Base-by-base conservation (phyloP, 257 asterid genomes). In the Nicotiana obtusifolia region DNA sequence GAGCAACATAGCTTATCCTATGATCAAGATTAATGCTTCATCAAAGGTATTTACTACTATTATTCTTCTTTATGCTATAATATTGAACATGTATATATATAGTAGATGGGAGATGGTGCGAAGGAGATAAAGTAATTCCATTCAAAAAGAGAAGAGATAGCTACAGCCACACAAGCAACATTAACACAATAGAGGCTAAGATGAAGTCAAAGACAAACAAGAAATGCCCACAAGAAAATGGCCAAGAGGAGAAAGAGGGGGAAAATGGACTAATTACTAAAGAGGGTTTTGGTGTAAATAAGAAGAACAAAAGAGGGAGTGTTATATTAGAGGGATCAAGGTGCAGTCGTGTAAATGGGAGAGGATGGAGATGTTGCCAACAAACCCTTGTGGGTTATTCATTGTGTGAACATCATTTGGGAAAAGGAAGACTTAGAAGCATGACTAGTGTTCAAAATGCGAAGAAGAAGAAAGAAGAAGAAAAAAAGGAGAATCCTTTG, bases 361-460 rank as follows among this genome's bases (percentile, higher is more conserved):
- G 97, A 76, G 97, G 97, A 30, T 93, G 97, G 97, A 88, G 97
- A 67, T 93, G 96, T 84, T 86, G 90, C 86, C 96, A 89, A 76
- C 91, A 88, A 8, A 93, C 97, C 33, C 91, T 91, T 4, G 92
- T 93, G 1, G 97, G 97, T 17, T 93, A 93, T 76, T 89, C 96
- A 1, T 82, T 93, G 19, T 93, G 97, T 47, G 94, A 93, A 75
- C 96, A 93, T 85, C 97, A 93, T 83, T 82, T 93, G 87, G 96
- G 96, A 0, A 93, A 91, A 84, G 97, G 97, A 60, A 84, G 95
- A 87, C 87, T 89, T 2, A 83, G 92, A 85, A 88, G 88, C 80
- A 84, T 84, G 81, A 81, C 81, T 16, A 84, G 26, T 22, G 86
- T 81, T 67, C 87, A 84, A 10, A 88, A 82, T 3, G 78, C 67